These are phyloP conservation scores for Musa balbisiana DNA, from an alignment of 202 grass and related monocot species.

Conservation along the genomic window DNA sequence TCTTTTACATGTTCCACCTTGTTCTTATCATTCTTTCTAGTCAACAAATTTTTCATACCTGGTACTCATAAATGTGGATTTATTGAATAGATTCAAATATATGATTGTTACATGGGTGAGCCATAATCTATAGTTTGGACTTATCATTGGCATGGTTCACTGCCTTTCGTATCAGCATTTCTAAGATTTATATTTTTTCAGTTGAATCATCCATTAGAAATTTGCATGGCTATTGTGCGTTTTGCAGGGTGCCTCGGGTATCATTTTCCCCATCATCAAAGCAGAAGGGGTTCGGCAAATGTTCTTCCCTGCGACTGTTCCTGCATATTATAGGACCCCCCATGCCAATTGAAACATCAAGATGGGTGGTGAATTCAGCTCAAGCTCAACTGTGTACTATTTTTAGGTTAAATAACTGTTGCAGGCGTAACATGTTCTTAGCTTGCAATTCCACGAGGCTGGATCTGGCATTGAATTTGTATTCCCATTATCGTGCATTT, in stretches of 20 bases:
- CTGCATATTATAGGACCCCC: slow-evolving; percentile 14
- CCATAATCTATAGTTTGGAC: too few species aligned
- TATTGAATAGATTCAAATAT: too few species aligned
- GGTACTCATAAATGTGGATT: too few species aligned
- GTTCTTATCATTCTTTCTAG: not conserved
- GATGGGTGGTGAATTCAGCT: too few species aligned
- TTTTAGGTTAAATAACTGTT: not conserved
- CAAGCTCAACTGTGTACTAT: not conserved
- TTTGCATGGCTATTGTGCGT: not conserved
- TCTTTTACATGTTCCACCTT: not conserved
- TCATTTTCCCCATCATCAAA: slow-evolving; percentile 21
- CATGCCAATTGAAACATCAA: not conserved
- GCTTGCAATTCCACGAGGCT: not conserved
- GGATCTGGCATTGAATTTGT: not conserved
- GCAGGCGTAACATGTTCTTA: not conserved
- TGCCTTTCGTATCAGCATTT: too few species aligned
- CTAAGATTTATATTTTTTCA: too few species aligned
- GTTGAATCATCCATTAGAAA: too few species aligned
- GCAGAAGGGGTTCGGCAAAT: slow-evolving; percentile 25
- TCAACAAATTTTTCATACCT: not conserved
- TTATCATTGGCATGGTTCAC: too few species aligned
- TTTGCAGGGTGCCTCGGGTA: slow-evolving; percentile 11
- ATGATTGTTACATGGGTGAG: too few species aligned
- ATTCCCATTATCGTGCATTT: too few species aligned
- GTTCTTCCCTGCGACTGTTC: slow-evolving; percentile 23